Evolutionary conservation across 768 basidiomycete species (phyloP).

Genomic region (Sistotremastrum niveocremeum): DNA sequence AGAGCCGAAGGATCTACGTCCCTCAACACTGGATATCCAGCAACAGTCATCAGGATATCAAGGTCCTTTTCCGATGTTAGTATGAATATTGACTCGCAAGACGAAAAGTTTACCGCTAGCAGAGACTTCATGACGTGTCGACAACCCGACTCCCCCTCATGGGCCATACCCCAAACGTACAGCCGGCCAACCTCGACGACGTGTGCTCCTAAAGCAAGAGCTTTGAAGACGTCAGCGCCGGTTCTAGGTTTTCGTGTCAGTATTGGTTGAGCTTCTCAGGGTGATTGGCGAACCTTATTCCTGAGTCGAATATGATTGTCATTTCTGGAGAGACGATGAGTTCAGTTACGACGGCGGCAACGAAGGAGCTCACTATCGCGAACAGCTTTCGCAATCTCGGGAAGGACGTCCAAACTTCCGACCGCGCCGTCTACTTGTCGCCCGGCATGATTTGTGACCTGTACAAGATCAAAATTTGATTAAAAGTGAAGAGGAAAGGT

Average conservation of each 20-base stretch:
- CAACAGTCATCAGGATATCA: slow-evolving; percentile 33
- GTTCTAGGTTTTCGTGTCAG: slow-evolving; percentile 12
- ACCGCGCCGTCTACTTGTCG: slow-evolving; percentile 47
- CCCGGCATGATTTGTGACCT: slow-evolving; percentile 38
- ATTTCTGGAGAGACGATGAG: slow-evolving; percentile 19
- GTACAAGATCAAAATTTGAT: too few relatives aligned
- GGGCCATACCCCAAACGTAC: slow-evolving; percentile 38
- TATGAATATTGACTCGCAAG: neutral
- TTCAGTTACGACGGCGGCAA: neutral
- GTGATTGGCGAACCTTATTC: slow-evolving; percentile 18
- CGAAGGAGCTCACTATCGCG: slow-evolving; percentile 26
- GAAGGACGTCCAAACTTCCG: slow-evolving; percentile 33
- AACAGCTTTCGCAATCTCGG: slow-evolving; percentile 36
- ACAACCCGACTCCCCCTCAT: slow-evolving; percentile 38
- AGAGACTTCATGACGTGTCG: slow-evolving; percentile 40
- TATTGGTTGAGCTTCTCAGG: neutral
- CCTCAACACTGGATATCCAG: slow-evolving; percentile 22
- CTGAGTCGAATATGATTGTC: slow-evolving; percentile 40
- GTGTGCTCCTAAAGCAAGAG: slow-evolving; percentile 40
- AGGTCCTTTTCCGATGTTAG: slow-evolving; percentile 16
- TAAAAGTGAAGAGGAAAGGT: too few relatives aligned
- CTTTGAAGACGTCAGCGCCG: slow-evolving; percentile 42
- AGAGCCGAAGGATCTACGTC: slow-evolving; percentile 21
- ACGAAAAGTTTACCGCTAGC: slow-evolving; percentile 23
- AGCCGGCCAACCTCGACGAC: slow-evolving; percentile 36